Base-by-base conservation (phyloP, 352 stramenopile species). In the Globisporangium acanthophoron region DNA sequence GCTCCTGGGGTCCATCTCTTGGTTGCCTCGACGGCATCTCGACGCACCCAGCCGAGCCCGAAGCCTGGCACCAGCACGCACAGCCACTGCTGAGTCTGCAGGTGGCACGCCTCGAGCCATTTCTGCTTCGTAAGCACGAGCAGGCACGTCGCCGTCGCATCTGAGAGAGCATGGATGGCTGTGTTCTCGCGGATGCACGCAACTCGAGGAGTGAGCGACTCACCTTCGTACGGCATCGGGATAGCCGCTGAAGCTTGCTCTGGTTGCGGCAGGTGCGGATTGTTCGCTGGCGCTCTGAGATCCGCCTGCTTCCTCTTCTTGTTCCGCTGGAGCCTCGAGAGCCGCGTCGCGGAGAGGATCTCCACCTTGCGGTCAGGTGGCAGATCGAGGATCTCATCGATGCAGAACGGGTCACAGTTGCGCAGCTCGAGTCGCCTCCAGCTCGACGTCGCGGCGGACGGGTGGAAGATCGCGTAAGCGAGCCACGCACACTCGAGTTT, bases 401-500 rank as follows among this genome's bases (percentile, higher is more conserved):
- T 33, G 18, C 51, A 31, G 13, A 35, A 24, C 29, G 48, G 48
- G 29, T 60, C 44, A 44, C 43, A 53, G 54, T 60, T 60, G 24
- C 45, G 45, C 45, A 60, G 44, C 8, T 54, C 55, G 8, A 60
- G 55, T 16, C 8, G 40, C 35, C 35, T 40, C 55, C 46, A 60
- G 8, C 55, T 60, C 8, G 55, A 54, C 6, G 21, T 16, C 12
- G 20, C 51, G 15, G 55, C 33, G 33, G 21, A 15, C 16, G 45
- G 46, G 7, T 61, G 55, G 45, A 61, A 41, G n/a, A 48, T 24
- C 24, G 55, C 46, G 5, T 61, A 61, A 24, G 24, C 33, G 27
- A 61, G 55, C 55, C 55, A 61, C 20, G 35, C 51, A 5, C 51
- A 51, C 24, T 54, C 35, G 16, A 61, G 46, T 12, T 54, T 61